These are phyloP conservation scores for Acacia concinna DNA, from an alignment of 331 rosid species.

Conservation along the genomic window DNA sequence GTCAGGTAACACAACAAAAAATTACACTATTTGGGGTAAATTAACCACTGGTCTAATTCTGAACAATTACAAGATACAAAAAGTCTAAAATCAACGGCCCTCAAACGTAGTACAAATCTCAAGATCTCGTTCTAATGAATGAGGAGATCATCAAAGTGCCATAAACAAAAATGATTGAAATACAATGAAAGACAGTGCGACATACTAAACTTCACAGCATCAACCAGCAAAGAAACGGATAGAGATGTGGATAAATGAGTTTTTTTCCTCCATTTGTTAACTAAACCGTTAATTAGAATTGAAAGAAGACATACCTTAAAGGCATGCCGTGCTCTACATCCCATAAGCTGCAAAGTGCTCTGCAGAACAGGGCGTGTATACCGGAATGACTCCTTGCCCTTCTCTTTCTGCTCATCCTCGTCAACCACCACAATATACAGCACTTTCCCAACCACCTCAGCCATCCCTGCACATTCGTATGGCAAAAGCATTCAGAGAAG, in stretches of 20 bases:
- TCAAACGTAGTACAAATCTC: background rate
- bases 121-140: background rate
- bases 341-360: conserved; percentile 88
- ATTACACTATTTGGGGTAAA: background rate
- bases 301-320: conserved; percentile 58
- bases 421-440: conserved; percentile 76
- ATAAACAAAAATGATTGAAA: background rate
- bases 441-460: conserved; percentile 54
- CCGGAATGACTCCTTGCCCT: conserved; percentile 63
- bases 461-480: conserved; percentile 43
- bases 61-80: conserved; percentile 18
- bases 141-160: background rate
- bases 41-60: conserved; percentile 3
- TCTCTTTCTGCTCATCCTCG: conserved; percentile 46
- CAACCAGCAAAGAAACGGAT: background rate
- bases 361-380: conserved; percentile 83
- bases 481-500: background rate
- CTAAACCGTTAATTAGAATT: background rate
- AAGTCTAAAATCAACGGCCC: conserved; percentile 38
- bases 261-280: background rate
- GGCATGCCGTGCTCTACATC: conserved; percentile 94
- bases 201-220: background rate
- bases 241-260: background rate
- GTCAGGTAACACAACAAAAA: conserved; percentile 5
- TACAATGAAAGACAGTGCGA: background rate